Evolutionary conservation across 495 filamentous ascomycete species (phyloP).

Genomic region (Talaromyces stipitatus): DNA sequence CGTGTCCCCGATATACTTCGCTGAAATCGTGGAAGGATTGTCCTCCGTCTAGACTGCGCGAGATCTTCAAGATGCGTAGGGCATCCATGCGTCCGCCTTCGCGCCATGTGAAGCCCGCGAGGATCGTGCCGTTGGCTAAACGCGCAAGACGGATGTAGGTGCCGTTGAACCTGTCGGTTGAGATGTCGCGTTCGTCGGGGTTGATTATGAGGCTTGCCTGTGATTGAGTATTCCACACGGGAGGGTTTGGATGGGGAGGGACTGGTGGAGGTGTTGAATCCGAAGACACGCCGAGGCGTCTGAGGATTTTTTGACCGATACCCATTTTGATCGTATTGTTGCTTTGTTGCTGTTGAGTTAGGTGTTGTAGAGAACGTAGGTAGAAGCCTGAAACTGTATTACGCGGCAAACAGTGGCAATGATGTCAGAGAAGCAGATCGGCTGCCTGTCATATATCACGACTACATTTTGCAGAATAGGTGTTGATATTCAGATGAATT

Average conservation of each 20-base stretch:
- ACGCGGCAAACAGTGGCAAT: conserved; percentile 1
- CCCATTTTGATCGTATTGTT: background rate
- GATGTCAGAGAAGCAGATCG: background rate
- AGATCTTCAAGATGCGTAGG: conserved; percentile 22
- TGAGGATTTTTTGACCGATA: background rate
- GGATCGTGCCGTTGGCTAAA: conserved; percentile 30
- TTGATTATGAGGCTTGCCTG: conserved; percentile 13
- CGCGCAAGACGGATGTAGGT: conserved; percentile 33
- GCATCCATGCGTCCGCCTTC: conserved; percentile 18
- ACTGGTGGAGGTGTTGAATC: background rate
- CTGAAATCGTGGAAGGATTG: conserved; percentile 25
- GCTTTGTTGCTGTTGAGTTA: background rate
- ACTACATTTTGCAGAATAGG: too few species aligned
- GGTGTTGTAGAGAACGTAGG: background rate
- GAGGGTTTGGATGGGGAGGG: background rate
- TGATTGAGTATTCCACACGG: background rate
- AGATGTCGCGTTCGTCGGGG: conserved; percentile 31
- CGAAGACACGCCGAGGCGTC: background rate
- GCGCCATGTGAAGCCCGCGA: conserved; percentile 28
- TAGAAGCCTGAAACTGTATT: background rate
- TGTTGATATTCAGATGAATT: background rate
- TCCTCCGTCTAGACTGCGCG: conserved; percentile 30
- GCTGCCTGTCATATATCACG: too few species aligned
- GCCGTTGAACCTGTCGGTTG: conserved; percentile 29
- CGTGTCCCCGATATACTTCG: conserved; percentile 29